Base-by-base conservation (phyloP, 1,139 yeast species). In the Geotrichum histeridarum region DNA sequence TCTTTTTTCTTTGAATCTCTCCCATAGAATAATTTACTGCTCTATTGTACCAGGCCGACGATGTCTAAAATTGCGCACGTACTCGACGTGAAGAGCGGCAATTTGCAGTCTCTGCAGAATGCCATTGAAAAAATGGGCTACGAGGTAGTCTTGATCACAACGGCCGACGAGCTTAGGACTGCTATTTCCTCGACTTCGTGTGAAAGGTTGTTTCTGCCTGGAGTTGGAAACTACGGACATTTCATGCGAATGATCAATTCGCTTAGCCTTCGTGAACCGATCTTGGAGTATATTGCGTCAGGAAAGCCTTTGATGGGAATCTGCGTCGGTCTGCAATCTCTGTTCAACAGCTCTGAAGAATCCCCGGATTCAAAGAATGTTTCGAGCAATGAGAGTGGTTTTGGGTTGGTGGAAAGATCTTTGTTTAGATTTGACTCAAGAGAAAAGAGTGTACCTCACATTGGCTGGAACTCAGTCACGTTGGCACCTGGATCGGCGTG, bases 151-250 rank as follows among this genome's bases (percentile, higher is more conserved):
- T 65, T 72, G 60, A 63, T 75, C 45, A 61, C 61, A 11, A 63
- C 64, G 47, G 61, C 62, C 15, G 62, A 63, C 22, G 69, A 70
- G 43, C 72, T 73, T 7, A 54, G 59, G 4, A 64, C 60, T 14
- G 66, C 64, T 14, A 61, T 70, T 22, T 67, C 65, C 15, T 39
- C 53, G 7, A 60, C 63, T 2, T 63, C 67, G 6, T 67, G 66
- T 35, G 65, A 66, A 31, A 59, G 65, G 41, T 63, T 71, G 49
- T 63, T 71, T 42, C 78, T 93, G 43, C 99, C 99, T 12, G 99
- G 99, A 30, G 99, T 93, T 5, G 99, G 99, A 31, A 91, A 90
- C 68, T 93, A 82, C 70, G 99, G 96, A 42, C 98, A 93, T 68
- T 91, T 93, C 68, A 89, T 90, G 59, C 80, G 79, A 53, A 82